Conservation (phyloP, 441 rosid species). For the Pelargonium myrrhifolium region DNA sequence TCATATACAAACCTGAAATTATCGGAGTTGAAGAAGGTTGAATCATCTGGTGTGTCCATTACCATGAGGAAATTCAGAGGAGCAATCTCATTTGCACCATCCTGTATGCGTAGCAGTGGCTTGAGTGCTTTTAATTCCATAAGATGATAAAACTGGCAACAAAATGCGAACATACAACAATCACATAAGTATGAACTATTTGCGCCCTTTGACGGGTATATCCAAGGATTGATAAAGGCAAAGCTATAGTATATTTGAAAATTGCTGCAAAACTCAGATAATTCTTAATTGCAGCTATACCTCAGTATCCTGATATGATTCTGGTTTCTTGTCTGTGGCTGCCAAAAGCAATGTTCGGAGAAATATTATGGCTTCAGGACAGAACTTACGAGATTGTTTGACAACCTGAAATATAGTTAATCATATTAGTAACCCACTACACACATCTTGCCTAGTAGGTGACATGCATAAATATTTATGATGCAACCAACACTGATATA, state of each 20-base stretch:
- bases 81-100: constrained; percentile 35
- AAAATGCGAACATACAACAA: constrained; percentile 3
- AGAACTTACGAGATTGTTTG: constrained; percentile 65
- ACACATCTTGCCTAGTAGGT: too few relatives aligned
- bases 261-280: background rate
- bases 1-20: constrained; percentile 49
- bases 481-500: background rate
- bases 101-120: constrained; percentile 42
- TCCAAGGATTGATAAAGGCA: too few relatives aligned
- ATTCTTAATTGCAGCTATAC: constrained; percentile 26
- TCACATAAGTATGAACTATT: background rate
- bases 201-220: background rate
- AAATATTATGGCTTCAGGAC: constrained; percentile 76
- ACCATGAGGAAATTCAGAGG: constrained; percentile 58
- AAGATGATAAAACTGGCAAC: constrained; percentile 53
- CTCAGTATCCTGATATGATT: constrained; percentile 42
- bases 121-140: constrained; percentile 48
- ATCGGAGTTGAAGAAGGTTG: constrained; percentile 58
- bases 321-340: constrained; percentile 37
- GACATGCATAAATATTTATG: background rate
- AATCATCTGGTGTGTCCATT: constrained; percentile 56
- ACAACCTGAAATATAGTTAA: constrained; percentile 37
- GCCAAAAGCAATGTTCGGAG: constrained; percentile 52
- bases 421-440: constrained; percentile 15
- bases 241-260: background rate